These are phyloP conservation scores for Oenanthe javanica DNA, from an alignment of 140 eudicot species.

Conservation along the genomic window DNA sequence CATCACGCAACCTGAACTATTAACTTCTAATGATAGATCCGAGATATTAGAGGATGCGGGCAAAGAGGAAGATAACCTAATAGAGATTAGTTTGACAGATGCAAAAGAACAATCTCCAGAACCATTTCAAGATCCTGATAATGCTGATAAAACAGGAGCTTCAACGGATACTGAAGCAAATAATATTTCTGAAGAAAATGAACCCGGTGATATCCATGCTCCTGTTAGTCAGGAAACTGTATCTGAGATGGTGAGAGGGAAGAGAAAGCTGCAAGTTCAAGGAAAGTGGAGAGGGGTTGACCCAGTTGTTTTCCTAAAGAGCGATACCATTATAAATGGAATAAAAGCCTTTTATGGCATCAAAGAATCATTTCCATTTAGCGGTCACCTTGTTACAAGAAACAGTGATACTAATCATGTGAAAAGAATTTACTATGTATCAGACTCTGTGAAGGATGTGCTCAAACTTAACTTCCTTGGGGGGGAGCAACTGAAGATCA, in stretches of 20 bases:
- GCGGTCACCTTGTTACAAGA: conserved; percentile 69
- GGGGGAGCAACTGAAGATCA: conserved; percentile 93
- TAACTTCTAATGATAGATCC: conserved; percentile 19
- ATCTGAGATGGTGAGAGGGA: conserved; percentile 42
- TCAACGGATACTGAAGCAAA: conserved; percentile 34
- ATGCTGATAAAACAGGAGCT: conserved; percentile 34
- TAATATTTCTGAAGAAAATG: conserved; percentile 32
- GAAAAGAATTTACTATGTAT: conserved; percentile 83
- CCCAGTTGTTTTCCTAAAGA: conserved; percentile 73
- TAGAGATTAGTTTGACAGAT: conserved; percentile 23
- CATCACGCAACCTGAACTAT: conserved; percentile 19
- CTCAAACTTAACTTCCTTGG: conserved; percentile 74
- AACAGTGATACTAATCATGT: conserved; percentile 69
- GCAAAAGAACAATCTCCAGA: conserved; percentile 18
- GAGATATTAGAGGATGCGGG: conserved; percentile 21
- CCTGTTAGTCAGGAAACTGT: conserved; percentile 25
- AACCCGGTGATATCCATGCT: conserved; percentile 23
- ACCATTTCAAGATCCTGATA: conserved; percentile 21
- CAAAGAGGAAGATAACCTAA: conserved; percentile 23
- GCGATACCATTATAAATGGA: conserved; percentile 42
- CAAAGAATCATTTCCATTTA: conserved; percentile 62
- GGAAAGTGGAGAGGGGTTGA: conserved; percentile 98
- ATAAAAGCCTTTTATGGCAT: conserved; percentile 83
- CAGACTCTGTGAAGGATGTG: conserved; percentile 70
- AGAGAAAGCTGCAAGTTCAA: conserved; percentile 86